Conservation (phyloP, 164 flowering plant species). For the Umbilicus rupestris region DNA sequence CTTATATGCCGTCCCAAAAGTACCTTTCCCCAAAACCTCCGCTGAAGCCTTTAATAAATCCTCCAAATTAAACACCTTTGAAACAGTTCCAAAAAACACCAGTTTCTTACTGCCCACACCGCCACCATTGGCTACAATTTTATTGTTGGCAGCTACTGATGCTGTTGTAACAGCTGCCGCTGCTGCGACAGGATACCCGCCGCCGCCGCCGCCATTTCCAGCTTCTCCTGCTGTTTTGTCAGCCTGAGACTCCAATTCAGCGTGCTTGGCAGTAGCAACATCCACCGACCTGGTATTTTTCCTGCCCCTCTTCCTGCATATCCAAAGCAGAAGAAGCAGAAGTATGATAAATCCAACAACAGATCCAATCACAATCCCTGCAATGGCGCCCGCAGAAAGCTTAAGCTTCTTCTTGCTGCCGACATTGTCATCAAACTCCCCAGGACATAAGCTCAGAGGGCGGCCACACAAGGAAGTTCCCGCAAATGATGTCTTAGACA, state of each 20-base stretch:
- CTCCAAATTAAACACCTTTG: conserved; percentile 38
- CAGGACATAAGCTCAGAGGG: conserved; percentile 29
- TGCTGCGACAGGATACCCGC: not conserved
- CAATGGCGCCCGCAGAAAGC: conserved; percentile 8
- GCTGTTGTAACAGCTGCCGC: not conserved
- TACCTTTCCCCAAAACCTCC: conserved; percentile 55
- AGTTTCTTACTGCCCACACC: conserved; percentile 35
- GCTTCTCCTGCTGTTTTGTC: not conserved
- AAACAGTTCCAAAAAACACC: conserved; percentile 35
- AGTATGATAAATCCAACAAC: not conserved
- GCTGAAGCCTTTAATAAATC: conserved; percentile 49
- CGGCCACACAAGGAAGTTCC: conserved; percentile 44
- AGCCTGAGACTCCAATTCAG: not conserved
- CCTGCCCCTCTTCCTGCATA: not conserved
- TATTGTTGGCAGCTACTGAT: not conserved
- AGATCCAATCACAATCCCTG: conserved; percentile 8
- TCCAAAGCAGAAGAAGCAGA: not conserved
- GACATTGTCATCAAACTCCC: conserved; percentile 10
- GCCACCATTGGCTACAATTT: not conserved
- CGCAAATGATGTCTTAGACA: conserved; percentile 19
- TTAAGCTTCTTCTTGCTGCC: conserved; percentile 15
- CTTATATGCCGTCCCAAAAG: conserved; percentile 43
- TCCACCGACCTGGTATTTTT: conserved; percentile 3
- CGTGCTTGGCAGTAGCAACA: not conserved
- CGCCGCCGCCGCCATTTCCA: not conserved